Percentiles rank a stretch among this genome's conserved stretches.
Evolutionary conservation across 495 filamentous ascomycete genomes (phyloP).

Genomic region (Melanomma pulvis-pyrius): DNA sequence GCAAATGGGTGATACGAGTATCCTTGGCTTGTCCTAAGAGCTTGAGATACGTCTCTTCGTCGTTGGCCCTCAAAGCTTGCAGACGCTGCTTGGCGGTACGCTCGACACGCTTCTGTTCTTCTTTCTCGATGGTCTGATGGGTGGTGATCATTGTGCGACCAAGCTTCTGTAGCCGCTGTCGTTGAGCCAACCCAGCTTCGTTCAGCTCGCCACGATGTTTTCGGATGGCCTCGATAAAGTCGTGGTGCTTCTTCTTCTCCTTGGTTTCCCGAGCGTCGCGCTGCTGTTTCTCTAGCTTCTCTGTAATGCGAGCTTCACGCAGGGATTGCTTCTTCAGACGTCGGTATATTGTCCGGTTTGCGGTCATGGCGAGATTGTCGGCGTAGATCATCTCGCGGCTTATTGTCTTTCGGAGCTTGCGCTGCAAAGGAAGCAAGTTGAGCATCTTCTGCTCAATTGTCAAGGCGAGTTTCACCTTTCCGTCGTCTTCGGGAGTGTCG

Average conservation of each 20-base stretch:
- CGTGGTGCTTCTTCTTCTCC: conserved; percentile 93
- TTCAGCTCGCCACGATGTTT: conserved; percentile 65
- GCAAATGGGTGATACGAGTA: conserved; percentile 95
- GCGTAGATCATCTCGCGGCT: conserved; percentile 88
- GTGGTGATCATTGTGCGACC: conserved; percentile 83
- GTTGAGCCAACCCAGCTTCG: conserved; percentile 65
- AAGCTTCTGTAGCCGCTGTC: conserved; percentile 75
- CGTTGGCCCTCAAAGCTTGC: conserved; percentile 95
- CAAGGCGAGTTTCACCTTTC: conserved; percentile 82
- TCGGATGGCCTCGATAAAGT: conserved; percentile 77
- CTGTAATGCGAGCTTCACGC: conserved; percentile 94
- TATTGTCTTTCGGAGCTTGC: conserved; percentile 79
- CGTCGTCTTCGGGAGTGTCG: conserved; percentile 71
- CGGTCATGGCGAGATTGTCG: conserved; percentile 92
- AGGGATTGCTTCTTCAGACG: conserved; percentile 95
- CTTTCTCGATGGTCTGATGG: conserved; percentile 95
- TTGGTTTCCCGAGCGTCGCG: conserved; percentile 89
- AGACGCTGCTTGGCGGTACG: conserved; percentile 99
- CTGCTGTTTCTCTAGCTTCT: conserved; percentile 98
- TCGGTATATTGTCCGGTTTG: conserved; percentile 83
- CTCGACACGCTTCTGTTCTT: conserved; percentile 97
- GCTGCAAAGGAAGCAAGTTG: conserved; percentile 79
- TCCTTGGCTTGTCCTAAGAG: conserved; percentile 97
- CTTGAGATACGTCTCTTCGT: conserved; percentile 97
- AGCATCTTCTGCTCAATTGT: conserved; percentile 92